Conservation (phyloP, 75 land plant species). For the Selaginella moellendorffii region DNA sequence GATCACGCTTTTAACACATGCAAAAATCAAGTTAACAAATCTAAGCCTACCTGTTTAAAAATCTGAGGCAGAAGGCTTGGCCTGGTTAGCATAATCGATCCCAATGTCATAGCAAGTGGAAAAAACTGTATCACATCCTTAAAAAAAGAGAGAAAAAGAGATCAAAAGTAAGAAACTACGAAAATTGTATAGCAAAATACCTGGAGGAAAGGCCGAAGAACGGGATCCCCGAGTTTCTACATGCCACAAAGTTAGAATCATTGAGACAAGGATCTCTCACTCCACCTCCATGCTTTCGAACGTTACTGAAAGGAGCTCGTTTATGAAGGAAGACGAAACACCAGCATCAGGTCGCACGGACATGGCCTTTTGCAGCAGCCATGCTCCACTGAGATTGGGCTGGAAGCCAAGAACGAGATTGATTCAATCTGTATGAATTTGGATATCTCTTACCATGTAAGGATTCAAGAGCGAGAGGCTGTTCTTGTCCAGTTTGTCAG, state of each 20-base stretch:
- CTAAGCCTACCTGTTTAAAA: constrained; percentile 55
- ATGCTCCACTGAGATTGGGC: constrained; percentile 91
- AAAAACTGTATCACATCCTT: constrained; percentile 95
- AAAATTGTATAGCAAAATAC: constrained; percentile 16
- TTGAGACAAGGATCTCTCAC: background rate
- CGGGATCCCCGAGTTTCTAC: constrained; percentile 81
- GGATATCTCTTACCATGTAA: constrained; percentile 41
- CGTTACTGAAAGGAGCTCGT: constrained; percentile 63
- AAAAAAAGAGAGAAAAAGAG: background rate
- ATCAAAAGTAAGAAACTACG: background rate
- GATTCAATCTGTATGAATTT: background rate
- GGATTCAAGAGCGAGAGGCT: constrained; percentile 75
- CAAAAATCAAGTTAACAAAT: background rate
- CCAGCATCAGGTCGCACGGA: constrained; percentile 41
- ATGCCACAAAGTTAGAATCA: background rate
- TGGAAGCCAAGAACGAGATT: constrained; percentile 16
- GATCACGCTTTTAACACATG: background rate
- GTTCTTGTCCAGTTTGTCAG: constrained; percentile 49
- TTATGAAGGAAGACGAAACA: constrained; percentile 59
- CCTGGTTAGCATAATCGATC: constrained; percentile 42
- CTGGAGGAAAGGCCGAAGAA: constrained; percentile 90
- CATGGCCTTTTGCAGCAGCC: constrained; percentile 98
- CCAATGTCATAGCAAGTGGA: constrained; percentile 67
- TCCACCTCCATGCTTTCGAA: constrained; percentile 78
- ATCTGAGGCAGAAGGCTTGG: constrained; percentile 71